Conservation (phyloP, 78 protist genomes). For the Tieghemostelium lacteum region DNA sequence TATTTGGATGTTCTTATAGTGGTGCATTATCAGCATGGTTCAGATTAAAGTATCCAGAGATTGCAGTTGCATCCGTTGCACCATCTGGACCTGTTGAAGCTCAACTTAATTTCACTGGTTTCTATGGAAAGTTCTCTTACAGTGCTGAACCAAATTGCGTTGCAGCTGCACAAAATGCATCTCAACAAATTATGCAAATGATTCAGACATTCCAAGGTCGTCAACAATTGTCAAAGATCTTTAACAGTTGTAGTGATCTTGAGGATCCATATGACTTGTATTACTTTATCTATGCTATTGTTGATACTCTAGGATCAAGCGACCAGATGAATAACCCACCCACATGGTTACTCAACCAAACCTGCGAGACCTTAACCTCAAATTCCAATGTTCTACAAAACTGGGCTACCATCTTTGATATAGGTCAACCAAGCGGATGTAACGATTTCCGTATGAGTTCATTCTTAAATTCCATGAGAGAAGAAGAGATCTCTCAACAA, state of each 20-base stretch:
- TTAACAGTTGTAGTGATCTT: slow-evolving; percentile 17
- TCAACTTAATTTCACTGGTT: slow-evolving; percentile 59
- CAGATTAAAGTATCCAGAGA: slow-evolving; percentile 53
- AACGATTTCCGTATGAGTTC: slow-evolving; percentile 18
- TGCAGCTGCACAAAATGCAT: slow-evolving; percentile 33
- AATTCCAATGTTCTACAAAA: slow-evolving; percentile 4
- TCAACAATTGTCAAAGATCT: slow-evolving; percentile 11
- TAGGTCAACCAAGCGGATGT: slow-evolving; percentile 19
- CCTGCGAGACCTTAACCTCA: slow-evolving; percentile 13
- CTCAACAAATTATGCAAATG: slow-evolving; percentile 27
- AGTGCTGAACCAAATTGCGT: slow-evolving; percentile 46
- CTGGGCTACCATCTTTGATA: slow-evolving; percentile 25
- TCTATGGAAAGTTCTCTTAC: slow-evolving; percentile 49
- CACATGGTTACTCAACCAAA: slow-evolving; percentile 43
- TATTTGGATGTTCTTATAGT: slow-evolving; percentile 79
- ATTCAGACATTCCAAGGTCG: not conserved
- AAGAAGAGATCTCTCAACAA: not conserved
- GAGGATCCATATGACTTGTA: slow-evolving; percentile 37
- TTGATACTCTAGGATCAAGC: slow-evolving; percentile 25
- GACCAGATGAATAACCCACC: slow-evolving; percentile 78
- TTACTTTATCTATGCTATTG: slow-evolving; percentile 31
- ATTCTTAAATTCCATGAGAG: slow-evolving; percentile 11
- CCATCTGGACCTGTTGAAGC: slow-evolving; percentile 84
- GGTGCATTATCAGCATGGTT: slow-evolving; percentile 77
- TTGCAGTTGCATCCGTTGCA: slow-evolving; percentile 59